Conservation (phyloP, 148 eudicot species). For the Silene latifolia region DNA sequence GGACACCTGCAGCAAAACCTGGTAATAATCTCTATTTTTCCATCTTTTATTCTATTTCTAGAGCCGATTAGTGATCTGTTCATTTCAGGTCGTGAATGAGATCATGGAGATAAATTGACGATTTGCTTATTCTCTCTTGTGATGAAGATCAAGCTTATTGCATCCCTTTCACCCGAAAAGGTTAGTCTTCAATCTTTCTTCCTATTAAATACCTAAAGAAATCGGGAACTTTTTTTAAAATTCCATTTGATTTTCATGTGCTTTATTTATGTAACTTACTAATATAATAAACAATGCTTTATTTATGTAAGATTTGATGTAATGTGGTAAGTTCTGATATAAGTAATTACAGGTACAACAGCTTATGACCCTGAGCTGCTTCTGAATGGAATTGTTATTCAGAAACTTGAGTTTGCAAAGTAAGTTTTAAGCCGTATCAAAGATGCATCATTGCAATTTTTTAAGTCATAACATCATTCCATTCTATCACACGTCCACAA, state of each 20-base stretch:
- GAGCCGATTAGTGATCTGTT: conserved; percentile 9
- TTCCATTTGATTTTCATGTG: neutral
- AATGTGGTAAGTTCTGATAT: conserved; percentile 4
- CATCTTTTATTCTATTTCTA: neutral
- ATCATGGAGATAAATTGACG: conserved; percentile 22
- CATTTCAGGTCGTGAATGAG: conserved; percentile 35
- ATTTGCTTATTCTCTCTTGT: conserved; percentile 52
- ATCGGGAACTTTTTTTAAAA: neutral
- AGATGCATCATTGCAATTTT: no score
- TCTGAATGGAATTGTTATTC: conserved; percentile 60
- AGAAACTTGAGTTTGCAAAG: conserved; percentile 65
- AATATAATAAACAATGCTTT: neutral
- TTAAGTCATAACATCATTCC: conserved; percentile 13
- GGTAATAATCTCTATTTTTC: neutral
- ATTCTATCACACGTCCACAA: no score
- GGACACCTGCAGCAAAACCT: no score
- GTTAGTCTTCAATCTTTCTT: conserved; percentile 28
- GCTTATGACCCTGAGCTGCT: conserved; percentile 59
- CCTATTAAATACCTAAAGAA: neutral
- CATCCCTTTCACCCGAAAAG: conserved; percentile 46
- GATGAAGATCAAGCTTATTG: conserved; percentile 57
- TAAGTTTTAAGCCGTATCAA: no score
- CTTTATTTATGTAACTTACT: neutral
- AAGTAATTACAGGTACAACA: conserved; percentile 44
- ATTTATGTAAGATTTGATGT: neutral